A percentile compares a stretch with the other conserved stretches of the same genome.
phyloP scores from a whole-genome alignment of 305 asterid genomes.

The Ilex paraguariensis region DNA sequence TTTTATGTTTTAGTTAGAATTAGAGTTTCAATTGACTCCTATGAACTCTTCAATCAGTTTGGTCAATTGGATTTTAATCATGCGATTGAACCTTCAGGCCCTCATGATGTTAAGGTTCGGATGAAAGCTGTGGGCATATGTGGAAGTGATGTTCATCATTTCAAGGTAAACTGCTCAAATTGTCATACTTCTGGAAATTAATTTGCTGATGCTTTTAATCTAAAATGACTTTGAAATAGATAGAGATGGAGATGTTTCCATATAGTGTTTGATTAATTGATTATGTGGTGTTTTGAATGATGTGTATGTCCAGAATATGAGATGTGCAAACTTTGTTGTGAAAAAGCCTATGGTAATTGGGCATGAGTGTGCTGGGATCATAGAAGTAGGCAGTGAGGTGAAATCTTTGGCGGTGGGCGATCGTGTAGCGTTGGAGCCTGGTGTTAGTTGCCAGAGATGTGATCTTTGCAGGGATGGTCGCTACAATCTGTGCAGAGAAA shows the following conservation, averaged over 20 bases:
- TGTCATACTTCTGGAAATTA: neutral
- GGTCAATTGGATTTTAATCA: too few species aligned
- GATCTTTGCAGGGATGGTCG: conserved; percentile 24
- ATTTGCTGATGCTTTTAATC: neutral
- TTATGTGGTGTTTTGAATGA: too few species aligned
- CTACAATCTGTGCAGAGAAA: conserved; percentile 33
- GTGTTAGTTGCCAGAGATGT: conserved; percentile 29
- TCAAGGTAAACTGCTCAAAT: conserved; percentile 18
- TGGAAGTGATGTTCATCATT: conserved; percentile 40
- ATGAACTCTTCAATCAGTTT: too few species aligned
- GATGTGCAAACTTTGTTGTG: conserved; percentile 31
- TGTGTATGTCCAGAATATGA: conserved; percentile 20
- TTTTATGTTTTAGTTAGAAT: too few species aligned
- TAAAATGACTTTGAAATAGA: neutral
- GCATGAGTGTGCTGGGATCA: conserved; percentile 36
- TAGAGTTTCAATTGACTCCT: too few species aligned
- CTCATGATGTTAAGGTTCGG: conserved; percentile 28
- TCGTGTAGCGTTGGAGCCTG: conserved; percentile 39
- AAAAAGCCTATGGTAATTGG: conserved; percentile 36
- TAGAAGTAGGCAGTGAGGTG: conserved; percentile 31
- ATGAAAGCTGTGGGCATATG: conserved; percentile 37
- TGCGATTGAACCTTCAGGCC: conserved; percentile 13
- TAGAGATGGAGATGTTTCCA: too few species aligned
- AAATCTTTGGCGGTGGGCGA: conserved; percentile 21
- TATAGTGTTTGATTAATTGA: too few species aligned